phyloP scores from a whole-genome alignment of 1,284 basidiomycete genomes.

The Laetiporus sulphureus region DNA sequence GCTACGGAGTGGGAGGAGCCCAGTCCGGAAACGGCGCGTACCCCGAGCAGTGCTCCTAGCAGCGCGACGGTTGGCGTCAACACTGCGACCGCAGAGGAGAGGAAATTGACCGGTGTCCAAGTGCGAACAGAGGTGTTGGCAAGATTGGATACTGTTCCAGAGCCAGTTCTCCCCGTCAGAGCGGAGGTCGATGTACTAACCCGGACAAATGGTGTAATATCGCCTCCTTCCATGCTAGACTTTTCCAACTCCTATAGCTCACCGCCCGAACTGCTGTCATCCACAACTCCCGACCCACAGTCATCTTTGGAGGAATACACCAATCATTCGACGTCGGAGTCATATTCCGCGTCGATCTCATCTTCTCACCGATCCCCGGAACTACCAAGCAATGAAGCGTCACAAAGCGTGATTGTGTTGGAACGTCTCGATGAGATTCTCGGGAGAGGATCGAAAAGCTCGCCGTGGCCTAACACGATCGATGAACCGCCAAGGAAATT shows the following conservation, averaged over 20 bases:
- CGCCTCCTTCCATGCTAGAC: slow-evolving; percentile 13
- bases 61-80: slow-evolving; percentile 31
- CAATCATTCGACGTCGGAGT: slow-evolving; percentile 38
- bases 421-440: slow-evolving; percentile 65
- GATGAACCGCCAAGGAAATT: slow-evolving; percentile 86
- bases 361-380: slow-evolving; percentile 37
- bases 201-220: slow-evolving; percentile 15
- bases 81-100: slow-evolving; percentile 9
- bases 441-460: slow-evolving; percentile 52
- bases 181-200: slow-evolving; percentile 14
- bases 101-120: slow-evolving; percentile 3
- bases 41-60: slow-evolving; percentile 39
- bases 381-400: slow-evolving; percentile 22
- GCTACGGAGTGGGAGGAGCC: slow-evolving; percentile 61
- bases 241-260: slow-evolving; percentile 35
- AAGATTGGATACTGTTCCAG: slow-evolving; percentile 7
- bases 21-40: slow-evolving; percentile 35
- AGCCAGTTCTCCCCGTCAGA: slow-evolving; percentile 13
- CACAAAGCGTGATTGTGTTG: slow-evolving; percentile 42
- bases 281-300: slow-evolving; percentile 67
- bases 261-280: slow-evolving; percentile 50
- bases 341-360: slow-evolving; percentile 36
- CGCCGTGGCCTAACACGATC: slow-evolving; percentile 56
- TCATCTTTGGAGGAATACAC: slow-evolving; percentile 60
- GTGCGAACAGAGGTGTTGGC: slow-evolving; percentile 7